Evolutionary conservation across 129 eudicot genomes (phyloP).

Genomic region (Calendula officinalis): DNA sequence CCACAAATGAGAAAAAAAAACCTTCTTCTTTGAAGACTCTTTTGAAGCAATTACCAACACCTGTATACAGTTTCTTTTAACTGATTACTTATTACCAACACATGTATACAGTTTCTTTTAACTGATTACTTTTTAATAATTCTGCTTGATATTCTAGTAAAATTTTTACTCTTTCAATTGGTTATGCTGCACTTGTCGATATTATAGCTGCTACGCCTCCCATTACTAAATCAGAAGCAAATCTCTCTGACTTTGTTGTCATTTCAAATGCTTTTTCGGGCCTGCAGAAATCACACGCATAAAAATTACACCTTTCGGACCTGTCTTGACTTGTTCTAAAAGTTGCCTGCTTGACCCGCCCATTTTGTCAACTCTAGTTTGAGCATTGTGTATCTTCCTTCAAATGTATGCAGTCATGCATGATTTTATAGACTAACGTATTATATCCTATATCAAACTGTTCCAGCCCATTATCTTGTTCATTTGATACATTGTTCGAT

Average conservation of each 20-base stretch:
- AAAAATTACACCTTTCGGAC: neutral
- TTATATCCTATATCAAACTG: no score
- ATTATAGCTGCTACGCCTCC: conserved; percentile 85
- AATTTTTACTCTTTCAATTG: conserved; percentile 94
- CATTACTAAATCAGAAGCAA: conserved; percentile 74
- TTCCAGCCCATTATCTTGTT: neutral
- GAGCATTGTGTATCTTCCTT: no score
- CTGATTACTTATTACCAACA: no score
- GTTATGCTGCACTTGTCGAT: conserved; percentile 86
- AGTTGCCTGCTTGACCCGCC: no score
- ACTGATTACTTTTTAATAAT: conserved; percentile 79
- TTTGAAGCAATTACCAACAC: conserved; percentile 63
- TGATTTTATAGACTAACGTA: no score
- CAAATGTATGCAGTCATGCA: no score
- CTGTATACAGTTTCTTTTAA: conserved; percentile 69
- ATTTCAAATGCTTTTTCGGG: conserved; percentile 35
- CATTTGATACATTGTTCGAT: neutral
- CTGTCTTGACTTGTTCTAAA: no score
- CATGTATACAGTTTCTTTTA: no score
- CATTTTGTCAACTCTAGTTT: no score
- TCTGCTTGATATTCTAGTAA: conserved; percentile 94
- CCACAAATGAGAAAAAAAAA: conserved; percentile 77
- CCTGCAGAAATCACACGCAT: conserved; percentile 31
- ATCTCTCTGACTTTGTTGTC: conserved; percentile 59
- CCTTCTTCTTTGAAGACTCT: conserved; percentile 88